Base-by-base conservation (phyloP, 805 yeast genomes). In the Kodamaea neixiangensis region DNA sequence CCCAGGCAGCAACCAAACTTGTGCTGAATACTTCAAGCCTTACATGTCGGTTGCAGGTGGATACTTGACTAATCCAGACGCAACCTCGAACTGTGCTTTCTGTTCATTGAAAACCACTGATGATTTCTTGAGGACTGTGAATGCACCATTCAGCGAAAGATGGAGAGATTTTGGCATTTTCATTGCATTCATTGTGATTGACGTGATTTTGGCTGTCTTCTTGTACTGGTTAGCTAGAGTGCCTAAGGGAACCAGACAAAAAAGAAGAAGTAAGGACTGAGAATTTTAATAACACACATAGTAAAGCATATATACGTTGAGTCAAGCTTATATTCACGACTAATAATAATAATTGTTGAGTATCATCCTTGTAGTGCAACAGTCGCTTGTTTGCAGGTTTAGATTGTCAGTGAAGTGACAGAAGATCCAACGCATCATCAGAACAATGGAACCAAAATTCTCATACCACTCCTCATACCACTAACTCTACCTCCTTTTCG, bases 161-260 rank as follows among this genome's bases (percentile, higher is more conserved):
- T 82, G 89, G 88, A 81, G 87, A 76, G 80, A 84, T 61, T 75
- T 75, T 56, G 89, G 89, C 58, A 74, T 83, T 56, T 71, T 79
- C 66, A 50, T 70, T 51, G 56, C 62, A 4, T 74, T 67, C 55
- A 66, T 69, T 50, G 68, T 58, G 13, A 55, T 72, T 50, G 72
- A 74, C 53, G 62, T 72, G 29, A 41, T 70, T 13, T 49, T 64
- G 2, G 62, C 76, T 11, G 54, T 69, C 7, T 51, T 63, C 53
- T 59, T 76, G 54, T 78, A 85, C 75, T 83, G 87, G 86, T 62
- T 81, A 21, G 81, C 83, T 10, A 81, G 94, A 76, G 93, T 87
- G 54, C 94, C 94, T 14, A 70, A 69, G 58, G 64, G 68, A 3
- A 51, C 54, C 43, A 61, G 68, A 54, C 62, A 64, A 31, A 64